Percentiles rank a stretch among this genome's conserved stretches.
Conservation (phyloP, 208 protist genomes). For the Crithidia fasciculata region DNA sequence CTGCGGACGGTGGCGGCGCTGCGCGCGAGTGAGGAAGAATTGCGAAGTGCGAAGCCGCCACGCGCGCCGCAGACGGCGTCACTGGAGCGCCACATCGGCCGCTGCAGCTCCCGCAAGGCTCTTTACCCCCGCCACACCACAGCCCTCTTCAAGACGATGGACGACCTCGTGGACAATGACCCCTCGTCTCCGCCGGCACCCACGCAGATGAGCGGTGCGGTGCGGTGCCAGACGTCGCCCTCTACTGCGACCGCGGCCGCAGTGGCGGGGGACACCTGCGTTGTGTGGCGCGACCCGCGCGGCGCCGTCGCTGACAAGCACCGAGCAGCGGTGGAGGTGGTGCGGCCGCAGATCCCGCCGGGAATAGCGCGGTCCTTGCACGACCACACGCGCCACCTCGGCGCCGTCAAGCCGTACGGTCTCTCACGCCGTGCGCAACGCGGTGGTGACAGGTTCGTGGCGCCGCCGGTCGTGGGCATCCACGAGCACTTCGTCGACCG, state of each 20-base stretch:
- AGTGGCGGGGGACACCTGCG: neutral
- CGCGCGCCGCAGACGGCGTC: neutral
- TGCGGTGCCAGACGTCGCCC: too few relatives aligned
- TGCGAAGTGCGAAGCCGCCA: neutral
- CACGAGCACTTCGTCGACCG: constrained; percentile 38
- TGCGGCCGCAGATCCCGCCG: constrained; percentile 13
- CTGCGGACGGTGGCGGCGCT: constrained; percentile 26
- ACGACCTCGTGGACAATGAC: neutral
- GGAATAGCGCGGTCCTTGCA: constrained; percentile 13
- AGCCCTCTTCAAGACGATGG: constrained; percentile 14
- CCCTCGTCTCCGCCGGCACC: neutral
- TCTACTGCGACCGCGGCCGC: neutral
- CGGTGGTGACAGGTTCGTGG: neutral
- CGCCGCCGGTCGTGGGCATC: constrained; percentile 25
- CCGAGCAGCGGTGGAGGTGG: constrained; percentile 8
- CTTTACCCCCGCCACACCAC: constrained; percentile 15
- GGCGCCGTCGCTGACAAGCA: constrained; percentile 28
- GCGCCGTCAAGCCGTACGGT: constrained; percentile 55
- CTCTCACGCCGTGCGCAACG: constrained; percentile 11
- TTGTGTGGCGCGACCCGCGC: constrained; percentile 32
- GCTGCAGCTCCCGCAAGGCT: constrained; percentile 11
- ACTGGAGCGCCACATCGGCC: neutral
- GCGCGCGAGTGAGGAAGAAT: constrained; percentile 23
- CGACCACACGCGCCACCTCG: constrained; percentile 33
- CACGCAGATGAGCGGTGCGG: neutral